These are phyloP conservation scores for Penicillium sp. DNA, from an alignment of 2,329 filamentous ascomycete genomes.

Conservation along the genomic window DNA sequence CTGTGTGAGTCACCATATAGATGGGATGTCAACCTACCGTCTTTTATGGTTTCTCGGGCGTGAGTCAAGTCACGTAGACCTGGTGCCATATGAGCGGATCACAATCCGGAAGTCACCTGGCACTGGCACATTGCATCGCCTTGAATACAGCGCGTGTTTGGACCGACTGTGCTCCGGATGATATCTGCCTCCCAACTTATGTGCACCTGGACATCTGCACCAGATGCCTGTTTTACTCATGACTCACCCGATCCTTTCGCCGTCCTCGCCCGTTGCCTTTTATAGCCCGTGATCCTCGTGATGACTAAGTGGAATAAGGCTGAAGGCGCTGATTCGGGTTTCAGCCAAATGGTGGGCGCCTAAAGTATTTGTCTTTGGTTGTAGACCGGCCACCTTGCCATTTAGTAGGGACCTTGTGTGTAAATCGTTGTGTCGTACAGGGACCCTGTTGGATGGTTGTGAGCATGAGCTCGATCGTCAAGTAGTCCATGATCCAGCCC, in stretches of 20 bases:
- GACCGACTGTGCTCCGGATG: not conserved
- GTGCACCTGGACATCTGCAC: not conserved
- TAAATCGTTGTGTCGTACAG: not conserved
- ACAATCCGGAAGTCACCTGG: not conserved
- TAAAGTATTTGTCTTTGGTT: not conserved
- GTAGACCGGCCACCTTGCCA: slow-evolving; percentile 1
- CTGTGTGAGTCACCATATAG: not conserved
- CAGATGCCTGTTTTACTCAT: not conserved
- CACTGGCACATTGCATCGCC: not conserved
- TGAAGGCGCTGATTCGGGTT: not conserved
- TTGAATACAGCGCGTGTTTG: not conserved
- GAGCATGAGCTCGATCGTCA: not conserved
- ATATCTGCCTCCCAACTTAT: not conserved
- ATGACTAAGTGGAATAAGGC: not conserved
- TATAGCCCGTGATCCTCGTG: not conserved
- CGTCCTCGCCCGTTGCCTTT: no score
- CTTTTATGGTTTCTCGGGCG: not conserved
- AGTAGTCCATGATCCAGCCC: not conserved
- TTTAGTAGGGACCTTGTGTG: not conserved
- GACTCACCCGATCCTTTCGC: not conserved
- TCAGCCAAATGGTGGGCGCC: slow-evolving; percentile 2
- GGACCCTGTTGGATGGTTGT: not conserved
- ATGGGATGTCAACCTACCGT: not conserved
- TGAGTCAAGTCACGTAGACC: slow-evolving; percentile 8
- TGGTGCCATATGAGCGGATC: not conserved